Percentiles rank a stretch among this genome's conserved stretches.
These are phyloP conservation scores for Pseudocercospora vitis DNA, from an alignment of 2,329 filamentous ascomycete species.

Conservation along the genomic window DNA sequence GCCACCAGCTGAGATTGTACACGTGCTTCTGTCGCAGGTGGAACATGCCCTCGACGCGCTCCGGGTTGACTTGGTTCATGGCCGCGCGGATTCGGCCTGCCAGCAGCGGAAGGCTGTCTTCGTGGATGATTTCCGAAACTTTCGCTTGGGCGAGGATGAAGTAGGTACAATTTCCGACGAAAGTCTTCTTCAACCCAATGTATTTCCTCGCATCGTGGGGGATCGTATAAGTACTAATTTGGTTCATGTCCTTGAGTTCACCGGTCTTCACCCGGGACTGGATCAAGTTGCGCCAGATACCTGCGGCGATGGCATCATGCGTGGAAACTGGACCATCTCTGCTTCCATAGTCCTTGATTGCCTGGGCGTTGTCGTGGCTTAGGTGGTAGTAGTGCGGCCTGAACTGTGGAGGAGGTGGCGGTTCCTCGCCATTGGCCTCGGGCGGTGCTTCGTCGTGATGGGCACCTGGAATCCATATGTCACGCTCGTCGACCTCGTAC, in stretches of 20 bases:
- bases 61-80: conserved; percentile 16
- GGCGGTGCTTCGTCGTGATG: conserved; percentile 21
- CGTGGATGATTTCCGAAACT: conserved; percentile 16
- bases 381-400: conserved; percentile 20
- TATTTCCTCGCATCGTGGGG: conserved; percentile 26
- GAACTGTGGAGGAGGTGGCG: conserved; percentile 17
- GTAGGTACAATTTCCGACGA: conserved; percentile 27
- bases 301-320: conserved; percentile 26
- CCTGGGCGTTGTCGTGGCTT: conserved; percentile 15
- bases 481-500: conserved; percentile 10
- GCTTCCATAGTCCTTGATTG: conserved; percentile 21
- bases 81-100: conserved; percentile 22
- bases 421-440: conserved; percentile 18
- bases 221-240: conserved; percentile 21
- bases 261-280: conserved; percentile 18
- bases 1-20: conserved; percentile 25
- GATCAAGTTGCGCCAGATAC: conserved; percentile 25
- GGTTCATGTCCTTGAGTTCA: conserved; percentile 20
- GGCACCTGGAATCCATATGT: conserved; percentile 17
- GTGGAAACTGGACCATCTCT: conserved; percentile 20
- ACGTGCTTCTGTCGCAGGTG: conserved; percentile 16
- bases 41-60: conserved; percentile 20
- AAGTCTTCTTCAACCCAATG: conserved; percentile 19
- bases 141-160: conserved; percentile 21
- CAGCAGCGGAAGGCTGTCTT: conserved; percentile 21